These are phyloP conservation scores for Luffa acutangula DNA, from an alignment of 306 rosid genomes.

Conservation along the genomic window DNA sequence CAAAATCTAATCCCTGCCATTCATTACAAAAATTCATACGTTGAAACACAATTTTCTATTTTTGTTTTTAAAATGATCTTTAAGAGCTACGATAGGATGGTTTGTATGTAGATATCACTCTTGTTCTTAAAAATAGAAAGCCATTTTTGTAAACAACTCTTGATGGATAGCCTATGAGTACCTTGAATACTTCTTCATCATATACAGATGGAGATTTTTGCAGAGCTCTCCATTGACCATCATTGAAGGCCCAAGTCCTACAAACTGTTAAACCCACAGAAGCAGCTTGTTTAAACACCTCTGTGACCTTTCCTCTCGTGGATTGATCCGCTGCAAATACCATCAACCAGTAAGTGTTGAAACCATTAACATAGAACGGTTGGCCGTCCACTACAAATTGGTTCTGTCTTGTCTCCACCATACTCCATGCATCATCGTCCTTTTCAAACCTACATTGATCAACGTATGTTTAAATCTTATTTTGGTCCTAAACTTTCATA, in stretches of 20 bases:
- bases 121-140: background rate
- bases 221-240: slow-evolving; percentile 95
- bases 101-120: background rate
- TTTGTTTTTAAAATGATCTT: background rate
- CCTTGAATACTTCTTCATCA: slow-evolving; percentile 82
- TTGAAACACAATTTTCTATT: background rate
- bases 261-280: slow-evolving; percentile 77
- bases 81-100: background rate
- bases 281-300: slow-evolving; percentile 63
- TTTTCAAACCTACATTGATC: slow-evolving; percentile 7
- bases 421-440: slow-evolving; percentile 43
- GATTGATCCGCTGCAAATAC: slow-evolving; percentile 82
- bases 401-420: slow-evolving; percentile 80
- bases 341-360: slow-evolving; percentile 97
- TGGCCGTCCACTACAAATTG: slow-evolving; percentile 66
- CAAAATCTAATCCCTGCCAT: slow-evolving; percentile 77
- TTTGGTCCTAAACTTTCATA: background rate
- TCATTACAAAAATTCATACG: background rate
- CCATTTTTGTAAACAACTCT: background rate
- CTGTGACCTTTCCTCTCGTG: slow-evolving; percentile 75
- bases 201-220: slow-evolving; percentile 74
- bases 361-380: slow-evolving; percentile 88
- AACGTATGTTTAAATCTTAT: background rate
- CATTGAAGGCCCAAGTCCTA: slow-evolving; percentile 97
- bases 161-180: background rate